Conservation (phyloP, 768 basidiomycete species). For the Chalciporus pseudorubinellus region DNA sequence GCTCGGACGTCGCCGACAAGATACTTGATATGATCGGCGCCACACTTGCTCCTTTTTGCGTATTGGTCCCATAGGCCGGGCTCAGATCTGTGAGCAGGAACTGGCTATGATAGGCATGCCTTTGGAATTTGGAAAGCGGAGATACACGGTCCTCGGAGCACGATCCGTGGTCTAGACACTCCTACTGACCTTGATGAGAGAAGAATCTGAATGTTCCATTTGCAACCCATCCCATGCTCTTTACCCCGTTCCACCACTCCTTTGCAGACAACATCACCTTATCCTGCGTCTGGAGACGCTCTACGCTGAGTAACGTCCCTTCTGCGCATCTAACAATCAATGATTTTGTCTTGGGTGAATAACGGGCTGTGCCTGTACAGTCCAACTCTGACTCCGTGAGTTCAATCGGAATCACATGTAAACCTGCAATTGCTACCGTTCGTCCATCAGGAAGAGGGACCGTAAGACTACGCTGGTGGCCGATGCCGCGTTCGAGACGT, state of each 20-base stretch:
- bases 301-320: conserved; percentile 51
- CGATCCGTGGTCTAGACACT: background rate
- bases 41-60: background rate
- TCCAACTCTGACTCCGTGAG: conserved; percentile 3
- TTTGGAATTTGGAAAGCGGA: background rate
- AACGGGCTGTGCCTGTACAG: conserved; percentile 44
- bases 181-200: background rate
- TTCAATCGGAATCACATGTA: conserved; percentile 12
- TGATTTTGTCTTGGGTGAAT: conserved; percentile 36
- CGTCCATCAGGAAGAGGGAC: conserved; percentile 28
- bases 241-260: conserved; percentile 81
- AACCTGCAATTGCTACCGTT: conserved; percentile 21
- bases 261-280: conserved; percentile 51
- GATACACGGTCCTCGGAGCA: background rate
- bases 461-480: conserved; percentile 28
- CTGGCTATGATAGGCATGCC: too few species aligned
- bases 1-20: background rate
- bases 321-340: conserved; percentile 57
- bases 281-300: conserved; percentile 60
- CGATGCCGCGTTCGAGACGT: conserved; percentile 27
- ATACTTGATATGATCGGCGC: background rate
- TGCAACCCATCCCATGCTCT: conserved; percentile 28
- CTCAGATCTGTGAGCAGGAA: too few species aligned
- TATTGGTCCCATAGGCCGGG: background rate
- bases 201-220: conserved; percentile 15